Base-by-base conservation (phyloP, 2,329 filamentous ascomycete genomes). In the Penicillium decumbens region DNA sequence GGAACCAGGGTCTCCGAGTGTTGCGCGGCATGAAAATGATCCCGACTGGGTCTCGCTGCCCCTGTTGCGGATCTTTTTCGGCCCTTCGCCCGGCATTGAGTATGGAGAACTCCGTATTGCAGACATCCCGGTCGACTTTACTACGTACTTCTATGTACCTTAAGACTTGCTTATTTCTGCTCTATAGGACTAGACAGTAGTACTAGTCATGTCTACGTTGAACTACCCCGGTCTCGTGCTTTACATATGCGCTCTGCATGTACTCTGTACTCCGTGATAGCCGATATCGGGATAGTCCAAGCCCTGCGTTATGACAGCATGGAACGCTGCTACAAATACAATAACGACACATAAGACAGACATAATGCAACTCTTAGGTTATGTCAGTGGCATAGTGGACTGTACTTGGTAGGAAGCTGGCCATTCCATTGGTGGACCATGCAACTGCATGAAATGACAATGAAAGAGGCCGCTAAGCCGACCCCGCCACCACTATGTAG, bases 241-340 rank as follows among this genome's bases (percentile, higher is more conserved):
- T 29, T 15, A 54, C 15, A 24, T 44, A 56, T 50, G 50, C 49
- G 45, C 30, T 41, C 45, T 58, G 55, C 54, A 59, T 51, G 43
- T 57, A 52, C 45, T 43, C 47, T 38, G 18, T 28, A 45, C 45
- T 55, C 48, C 35, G 32, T 40, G 30, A 29, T 50, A 55, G 10
- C 42, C 54, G 54, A 54, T 54, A 47, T 57, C 53, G 54, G 58
- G 43, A 46, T 47, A 54, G 42, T 18, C 33, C 33, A 37, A 37
- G 15, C 18, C 33, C 18, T 37, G 6, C 33, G 8, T 9, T 12
- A 37, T 37, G 33, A 37, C 28, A 9, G 28, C 33, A 37, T 37
- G n/a, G 33, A 4, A 20, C 20, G 7, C 10, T 10, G 32, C 15
- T 35, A 20, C 10, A 20, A 18, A 10, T 35, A 20, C 32, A 9